Evolutionary conservation across 345 rosid genomes (phyloP).

Genomic region (Eucalyptus pauciflora): DNA sequence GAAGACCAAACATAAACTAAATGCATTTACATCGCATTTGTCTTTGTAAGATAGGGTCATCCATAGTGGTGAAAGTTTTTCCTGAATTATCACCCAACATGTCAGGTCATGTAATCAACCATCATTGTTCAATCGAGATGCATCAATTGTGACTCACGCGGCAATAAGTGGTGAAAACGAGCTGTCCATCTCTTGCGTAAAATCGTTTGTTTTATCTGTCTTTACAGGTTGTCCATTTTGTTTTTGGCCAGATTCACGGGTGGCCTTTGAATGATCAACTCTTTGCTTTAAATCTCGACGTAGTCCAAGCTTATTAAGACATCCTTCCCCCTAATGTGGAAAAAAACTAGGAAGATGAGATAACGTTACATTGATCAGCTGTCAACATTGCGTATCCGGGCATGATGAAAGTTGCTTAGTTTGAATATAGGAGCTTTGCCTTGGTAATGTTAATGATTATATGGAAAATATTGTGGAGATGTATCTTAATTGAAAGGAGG

Average conservation of each 20-base stretch:
- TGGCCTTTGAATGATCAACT: not conserved
- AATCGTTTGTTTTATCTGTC: not conserved
- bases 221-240: not conserved
- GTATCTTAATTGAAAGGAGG: not conserved
- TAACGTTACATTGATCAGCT: not conserved
- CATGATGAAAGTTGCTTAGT: not conserved
- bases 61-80: not conserved
- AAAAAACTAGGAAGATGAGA: not conserved
- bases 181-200: not conserved
- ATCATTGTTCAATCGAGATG: not conserved
- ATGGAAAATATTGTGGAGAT: not conserved
- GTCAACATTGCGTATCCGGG: not conserved
- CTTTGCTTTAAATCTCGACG: not conserved
- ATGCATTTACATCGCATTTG: not conserved
- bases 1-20: not conserved
- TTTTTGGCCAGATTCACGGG: not conserved
- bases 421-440: not conserved
- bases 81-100: not conserved
- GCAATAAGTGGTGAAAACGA: not conserved
- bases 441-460: not conserved
- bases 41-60: not conserved
- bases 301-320: not conserved
- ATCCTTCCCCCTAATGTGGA: not conserved
- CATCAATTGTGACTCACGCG: not conserved
- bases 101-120: not conserved